A percentile compares a stretch with the other conserved stretches of the same genome.
These are phyloP conservation scores for Cenchrus fungigraminus DNA, from an alignment of 176 grass and related monocot genomes.

Conservation along the genomic window DNA sequence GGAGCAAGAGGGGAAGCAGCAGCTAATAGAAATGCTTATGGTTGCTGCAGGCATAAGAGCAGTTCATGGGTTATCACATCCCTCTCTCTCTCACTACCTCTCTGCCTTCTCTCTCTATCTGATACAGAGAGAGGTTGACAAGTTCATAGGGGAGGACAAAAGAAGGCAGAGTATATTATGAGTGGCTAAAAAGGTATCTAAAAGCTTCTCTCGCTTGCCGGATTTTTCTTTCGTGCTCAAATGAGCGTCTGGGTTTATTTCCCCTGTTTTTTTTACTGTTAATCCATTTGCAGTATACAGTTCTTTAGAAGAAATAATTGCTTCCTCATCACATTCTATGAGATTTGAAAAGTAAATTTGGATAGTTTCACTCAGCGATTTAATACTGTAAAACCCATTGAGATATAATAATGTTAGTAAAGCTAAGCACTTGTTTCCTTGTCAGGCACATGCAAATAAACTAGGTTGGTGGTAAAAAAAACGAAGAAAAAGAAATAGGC, in stretches of 20 bases:
- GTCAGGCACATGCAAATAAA: not conserved
- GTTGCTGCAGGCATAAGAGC: conserved; percentile 34
- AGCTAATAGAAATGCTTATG: conserved; percentile 39
- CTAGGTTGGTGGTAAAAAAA: not conserved
- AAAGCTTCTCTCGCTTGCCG: conserved; percentile 34
- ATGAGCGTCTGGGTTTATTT: not conserved
- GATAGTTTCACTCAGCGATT: too few relatives aligned
- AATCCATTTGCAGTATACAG: not conserved
- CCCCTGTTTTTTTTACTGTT: too few relatives aligned
- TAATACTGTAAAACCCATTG: too few relatives aligned
- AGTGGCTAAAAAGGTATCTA: conserved; percentile 48
- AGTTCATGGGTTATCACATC: conserved; percentile 38
- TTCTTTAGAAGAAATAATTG: not conserved
- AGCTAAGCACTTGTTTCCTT: not conserved
- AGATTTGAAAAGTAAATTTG: too few relatives aligned
- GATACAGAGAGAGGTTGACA: conserved; percentile 42
- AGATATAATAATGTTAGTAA: not conserved
- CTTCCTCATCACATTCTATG: not conserved
- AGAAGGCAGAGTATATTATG: conserved; percentile 13
- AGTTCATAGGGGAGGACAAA: conserved; percentile 45
- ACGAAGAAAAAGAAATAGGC: not conserved
- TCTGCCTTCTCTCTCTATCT: conserved; percentile 3
- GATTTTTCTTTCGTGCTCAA: conserved; percentile 3
- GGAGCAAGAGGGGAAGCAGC: conserved; percentile 44
- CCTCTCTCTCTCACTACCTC: conserved; percentile 26